Percentiles rank a stretch among this genome's conserved stretches.
phyloP scores from a whole-genome alignment of 2,329 filamentous ascomycete genomes.

The Leptoxyphium fumago region DNA sequence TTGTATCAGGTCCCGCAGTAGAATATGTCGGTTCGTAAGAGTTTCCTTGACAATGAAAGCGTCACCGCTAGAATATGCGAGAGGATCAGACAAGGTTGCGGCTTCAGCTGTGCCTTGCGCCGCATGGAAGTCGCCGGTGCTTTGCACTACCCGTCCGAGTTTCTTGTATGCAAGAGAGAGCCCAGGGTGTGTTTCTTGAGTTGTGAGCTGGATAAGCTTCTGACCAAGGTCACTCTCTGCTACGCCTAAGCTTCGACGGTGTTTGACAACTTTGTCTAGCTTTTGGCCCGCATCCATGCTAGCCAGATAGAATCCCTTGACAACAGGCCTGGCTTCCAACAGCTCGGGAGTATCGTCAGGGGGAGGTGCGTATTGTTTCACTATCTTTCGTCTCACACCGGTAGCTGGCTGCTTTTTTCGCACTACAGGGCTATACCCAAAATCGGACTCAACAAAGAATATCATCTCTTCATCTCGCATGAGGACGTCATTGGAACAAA shows the following conservation, averaged over 20 bases:
- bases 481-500: constrained; percentile 81
- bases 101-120: constrained; percentile 94
- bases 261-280: constrained; percentile 85
- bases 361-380: constrained; percentile 96
- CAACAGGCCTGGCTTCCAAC: constrained; percentile 72
- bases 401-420: constrained; percentile 95
- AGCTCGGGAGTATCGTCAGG: constrained; percentile 95
- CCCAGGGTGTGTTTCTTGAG: constrained; percentile 80
- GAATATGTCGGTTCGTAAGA: constrained; percentile 90
- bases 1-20: constrained; percentile 83
- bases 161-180: constrained; percentile 86
- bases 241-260: constrained; percentile 75
- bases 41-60: constrained; percentile 98
- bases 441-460: constrained; percentile 97
- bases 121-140: constrained; percentile 86
- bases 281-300: constrained; percentile 97
- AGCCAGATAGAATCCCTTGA: constrained; percentile 90
- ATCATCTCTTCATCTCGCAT: constrained; percentile 96
- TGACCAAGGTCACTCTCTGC: constrained; percentile 88
- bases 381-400: constrained; percentile 80
- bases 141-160: constrained; percentile 84
- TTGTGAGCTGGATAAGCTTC: constrained; percentile 72
- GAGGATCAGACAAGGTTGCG: constrained; percentile 81
- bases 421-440: constrained; percentile 91
- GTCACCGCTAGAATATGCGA: constrained; percentile 89